Percentiles rank a stretch among this genome's conserved stretches.
Conservation (phyloP, 441 rosid species). For the Euphorbia schlechtendalii region DNA sequence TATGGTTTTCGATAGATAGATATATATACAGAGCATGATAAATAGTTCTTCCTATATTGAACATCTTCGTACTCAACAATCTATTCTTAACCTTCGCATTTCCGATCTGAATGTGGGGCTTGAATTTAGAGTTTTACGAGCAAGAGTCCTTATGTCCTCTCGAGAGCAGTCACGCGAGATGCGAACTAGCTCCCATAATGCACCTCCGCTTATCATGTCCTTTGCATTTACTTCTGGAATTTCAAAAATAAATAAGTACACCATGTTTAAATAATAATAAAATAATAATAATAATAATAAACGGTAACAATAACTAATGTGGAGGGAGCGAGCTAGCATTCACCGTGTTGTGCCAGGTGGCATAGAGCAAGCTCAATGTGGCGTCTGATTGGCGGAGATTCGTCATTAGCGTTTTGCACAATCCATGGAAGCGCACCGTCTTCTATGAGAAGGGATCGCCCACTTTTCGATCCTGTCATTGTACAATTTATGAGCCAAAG, state of each 20-base stretch:
- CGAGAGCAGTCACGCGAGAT: slow-evolving; percentile 88
- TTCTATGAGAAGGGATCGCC: slow-evolving; percentile 83
- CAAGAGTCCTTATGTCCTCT: slow-evolving; percentile 87
- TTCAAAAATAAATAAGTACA: too few relatives aligned
- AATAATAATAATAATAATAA: too few relatives aligned
- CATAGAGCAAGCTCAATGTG: slow-evolving; percentile 98
- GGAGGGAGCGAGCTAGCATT: too few relatives aligned
- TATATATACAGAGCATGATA: slow-evolving; percentile 22
- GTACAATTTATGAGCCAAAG: slow-evolving; percentile 9
- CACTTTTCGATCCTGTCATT: slow-evolving; percentile 51
- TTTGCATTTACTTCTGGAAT: slow-evolving; percentile 87
- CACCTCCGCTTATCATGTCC: slow-evolving; percentile 94
- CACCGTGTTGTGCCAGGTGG: slow-evolving; percentile 97
- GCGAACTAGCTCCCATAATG: slow-evolving; percentile 94
- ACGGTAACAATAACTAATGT: too few relatives aligned
- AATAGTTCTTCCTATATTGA: too few relatives aligned
- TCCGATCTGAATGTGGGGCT: slow-evolving; percentile 75
- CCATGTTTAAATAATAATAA: too few relatives aligned
- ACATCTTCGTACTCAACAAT: slow-evolving; percentile 32
- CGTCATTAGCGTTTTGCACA: slow-evolving; percentile 85
- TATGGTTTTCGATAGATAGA: too few relatives aligned
- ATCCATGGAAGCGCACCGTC: slow-evolving; percentile 97
- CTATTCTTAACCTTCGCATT: slow-evolving; percentile 74
- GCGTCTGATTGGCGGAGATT: slow-evolving; percentile 88
- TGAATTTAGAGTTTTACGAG: slow-evolving; percentile 61